Evolutionary conservation across 495 filamentous ascomycete species (phyloP).

Genomic region (Penicillium egyptiacum): DNA sequence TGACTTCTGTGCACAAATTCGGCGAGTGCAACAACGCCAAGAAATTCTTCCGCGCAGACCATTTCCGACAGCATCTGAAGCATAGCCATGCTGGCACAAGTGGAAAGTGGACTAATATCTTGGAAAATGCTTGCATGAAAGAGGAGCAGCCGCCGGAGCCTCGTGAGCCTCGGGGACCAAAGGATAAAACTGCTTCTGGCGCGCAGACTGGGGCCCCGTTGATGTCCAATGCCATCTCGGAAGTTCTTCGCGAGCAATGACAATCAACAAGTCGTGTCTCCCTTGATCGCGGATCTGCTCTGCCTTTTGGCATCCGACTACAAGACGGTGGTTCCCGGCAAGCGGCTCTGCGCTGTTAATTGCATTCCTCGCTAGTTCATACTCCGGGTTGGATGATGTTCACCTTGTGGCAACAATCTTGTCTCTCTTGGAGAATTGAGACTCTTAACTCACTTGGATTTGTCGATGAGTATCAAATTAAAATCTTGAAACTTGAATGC

Average conservation of each 20-base stretch:
- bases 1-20: conserved; percentile 91
- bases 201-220: conserved; percentile 25
- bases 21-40: conserved; percentile 97
- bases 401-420: neutral
- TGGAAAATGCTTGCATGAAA: conserved; percentile 96
- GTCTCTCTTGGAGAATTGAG: neutral
- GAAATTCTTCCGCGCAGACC: conserved; percentile 97
- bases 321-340: neutral
- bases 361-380: neutral
- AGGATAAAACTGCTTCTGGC: conserved; percentile 22
- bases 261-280: conserved; percentile 10
- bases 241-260: conserved; percentile 36
- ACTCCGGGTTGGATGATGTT: neutral
- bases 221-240: conserved; percentile 39
- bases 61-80: conserved; percentile 97
- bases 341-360: neutral
- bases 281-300: neutral
- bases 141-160: conserved; percentile 64
- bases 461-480: neutral
- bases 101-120: conserved; percentile 98
- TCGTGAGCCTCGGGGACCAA: conserved; percentile 13
- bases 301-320: neutral
- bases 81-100: conserved; percentile 96
- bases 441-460: neutral
- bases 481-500: neutral